phyloP scores from a whole-genome alignment of 2,329 filamentous ascomycete genomes.

The Hypomyces rosellus region DNA sequence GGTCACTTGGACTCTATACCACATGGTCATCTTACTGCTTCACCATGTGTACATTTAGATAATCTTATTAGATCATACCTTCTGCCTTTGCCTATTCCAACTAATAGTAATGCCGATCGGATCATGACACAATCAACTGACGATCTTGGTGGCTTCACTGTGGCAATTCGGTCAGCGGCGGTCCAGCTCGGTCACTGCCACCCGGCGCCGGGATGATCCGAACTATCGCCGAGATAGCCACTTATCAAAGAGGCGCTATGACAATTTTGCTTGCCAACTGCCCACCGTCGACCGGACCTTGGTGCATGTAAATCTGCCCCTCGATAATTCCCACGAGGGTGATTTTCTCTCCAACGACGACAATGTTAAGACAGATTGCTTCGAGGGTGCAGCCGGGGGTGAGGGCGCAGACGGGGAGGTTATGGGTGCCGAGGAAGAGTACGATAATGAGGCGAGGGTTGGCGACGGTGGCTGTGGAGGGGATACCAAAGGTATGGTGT shows the following conservation, averaged over 20 bases:
- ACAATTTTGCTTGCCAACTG: not conserved
- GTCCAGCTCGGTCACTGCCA: conserved; percentile 6
- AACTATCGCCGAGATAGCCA: conserved; percentile 15
- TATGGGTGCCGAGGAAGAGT: conserved; percentile 19
- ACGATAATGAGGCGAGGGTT: conserved; percentile 21
- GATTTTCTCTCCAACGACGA: conserved; percentile 4
- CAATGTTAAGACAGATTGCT: conserved; percentile 32
- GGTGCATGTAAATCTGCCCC: not conserved
- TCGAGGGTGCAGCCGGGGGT: conserved; percentile 25
- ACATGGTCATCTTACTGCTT: no score
- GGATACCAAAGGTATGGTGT: conserved; percentile 28
- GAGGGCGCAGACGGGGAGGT: conserved; percentile 19
- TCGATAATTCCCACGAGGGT: conserved; percentile 3
- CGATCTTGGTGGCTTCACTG: no score
- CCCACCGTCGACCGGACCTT: not conserved
- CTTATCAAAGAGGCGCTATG: not conserved
- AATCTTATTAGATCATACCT: no score
- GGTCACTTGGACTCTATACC: no score
- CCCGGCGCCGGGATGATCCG: conserved; percentile 16
- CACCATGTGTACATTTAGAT: no score
- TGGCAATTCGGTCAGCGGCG: not conserved
- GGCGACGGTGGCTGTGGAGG: conserved; percentile 30
- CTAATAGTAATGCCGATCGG: no score
- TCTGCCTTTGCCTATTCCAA: no score
- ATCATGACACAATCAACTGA: no score